Evolutionary conservation across 2,329 filamentous ascomycete species (phyloP).

Genomic region (Aspergillus latus): DNA sequence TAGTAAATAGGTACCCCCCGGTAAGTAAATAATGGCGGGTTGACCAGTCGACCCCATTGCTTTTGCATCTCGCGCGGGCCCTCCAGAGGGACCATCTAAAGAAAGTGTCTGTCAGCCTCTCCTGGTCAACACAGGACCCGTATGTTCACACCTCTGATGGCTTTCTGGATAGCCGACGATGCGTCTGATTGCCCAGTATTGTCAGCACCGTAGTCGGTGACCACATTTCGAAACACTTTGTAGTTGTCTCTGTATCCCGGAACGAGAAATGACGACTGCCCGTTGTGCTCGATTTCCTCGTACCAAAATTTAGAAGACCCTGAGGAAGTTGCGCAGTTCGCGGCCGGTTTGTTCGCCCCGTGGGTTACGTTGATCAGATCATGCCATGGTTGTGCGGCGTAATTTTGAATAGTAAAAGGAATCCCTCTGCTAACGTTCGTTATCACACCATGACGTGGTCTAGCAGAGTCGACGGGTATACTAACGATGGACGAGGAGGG

Average conservation of each 20-base stretch:
- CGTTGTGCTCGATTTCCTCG: constrained; percentile 30
- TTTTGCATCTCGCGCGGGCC: constrained; percentile 26
- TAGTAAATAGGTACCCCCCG: constrained; percentile 31
- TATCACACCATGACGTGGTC: no score
- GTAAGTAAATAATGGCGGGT: constrained; percentile 33
- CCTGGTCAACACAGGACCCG: neutral
- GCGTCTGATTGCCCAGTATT: constrained; percentile 34
- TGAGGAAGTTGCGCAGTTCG: constrained; percentile 8
- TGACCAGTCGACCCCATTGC: constrained; percentile 33
- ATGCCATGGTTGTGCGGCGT: constrained; percentile 22
- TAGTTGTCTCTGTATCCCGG: constrained; percentile 29
- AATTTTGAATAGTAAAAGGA: constrained; percentile 22
- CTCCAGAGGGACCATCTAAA: constrained; percentile 27
- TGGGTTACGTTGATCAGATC: constrained; percentile 14
- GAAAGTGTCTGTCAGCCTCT: neutral
- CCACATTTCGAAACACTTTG: constrained; percentile 39
- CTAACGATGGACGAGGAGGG: constrained; percentile 14
- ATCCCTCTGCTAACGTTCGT: constrained; percentile 20
- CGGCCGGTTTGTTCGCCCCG: neutral
- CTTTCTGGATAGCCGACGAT: constrained; percentile 29
- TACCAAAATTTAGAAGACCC: constrained; percentile 28
- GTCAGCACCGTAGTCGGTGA: constrained; percentile 35
- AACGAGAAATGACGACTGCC: constrained; percentile 29
- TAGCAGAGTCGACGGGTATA: neutral
- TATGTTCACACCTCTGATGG: constrained; percentile 27